Conservation (phyloP, 2,329 filamentous ascomycete genomes). For the Colletotrichum orbiculare region DNA sequence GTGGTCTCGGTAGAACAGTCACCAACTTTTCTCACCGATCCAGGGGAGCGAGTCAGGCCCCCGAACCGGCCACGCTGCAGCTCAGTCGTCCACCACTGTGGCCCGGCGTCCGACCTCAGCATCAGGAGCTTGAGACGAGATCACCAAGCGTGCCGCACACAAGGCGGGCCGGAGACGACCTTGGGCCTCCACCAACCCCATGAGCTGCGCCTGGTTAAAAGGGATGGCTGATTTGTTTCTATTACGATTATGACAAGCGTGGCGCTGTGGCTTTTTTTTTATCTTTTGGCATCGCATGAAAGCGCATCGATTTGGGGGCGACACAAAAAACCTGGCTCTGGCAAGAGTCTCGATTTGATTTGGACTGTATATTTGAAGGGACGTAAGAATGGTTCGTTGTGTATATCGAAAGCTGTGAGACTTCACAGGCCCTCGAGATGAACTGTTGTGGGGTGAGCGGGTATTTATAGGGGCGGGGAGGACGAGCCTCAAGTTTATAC, state of each 20-base stretch:
- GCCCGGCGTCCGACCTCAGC: constrained; percentile 52
- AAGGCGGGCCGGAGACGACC: constrained; percentile 42
- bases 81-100: constrained; percentile 54
- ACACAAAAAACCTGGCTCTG: constrained; percentile 18
- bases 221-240: constrained; percentile 10
- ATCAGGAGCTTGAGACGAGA: constrained; percentile 43
- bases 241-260: constrained; percentile 24
- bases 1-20: constrained; percentile 20
- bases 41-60: not conserved
- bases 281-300: constrained; percentile 25
- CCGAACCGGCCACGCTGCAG: constrained; percentile 40
- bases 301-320: constrained; percentile 15
- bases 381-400: constrained; percentile 1
- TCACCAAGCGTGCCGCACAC: constrained; percentile 14
- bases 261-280: constrained; percentile 27
- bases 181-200: constrained; percentile 15
- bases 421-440: not conserved
- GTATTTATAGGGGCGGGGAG: too few relatives aligned
- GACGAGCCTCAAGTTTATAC: too few relatives aligned
- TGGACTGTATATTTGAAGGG: constrained; percentile 17
- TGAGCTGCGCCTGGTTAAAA: not conserved
- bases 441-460: too few relatives aligned
- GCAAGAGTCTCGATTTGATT: constrained; percentile 19
- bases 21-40: constrained; percentile 32
- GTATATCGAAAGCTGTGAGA: constrained; percentile 6